phyloP scores from a whole-genome alignment of 257 asterid species.

The Solanum okadae region DNA sequence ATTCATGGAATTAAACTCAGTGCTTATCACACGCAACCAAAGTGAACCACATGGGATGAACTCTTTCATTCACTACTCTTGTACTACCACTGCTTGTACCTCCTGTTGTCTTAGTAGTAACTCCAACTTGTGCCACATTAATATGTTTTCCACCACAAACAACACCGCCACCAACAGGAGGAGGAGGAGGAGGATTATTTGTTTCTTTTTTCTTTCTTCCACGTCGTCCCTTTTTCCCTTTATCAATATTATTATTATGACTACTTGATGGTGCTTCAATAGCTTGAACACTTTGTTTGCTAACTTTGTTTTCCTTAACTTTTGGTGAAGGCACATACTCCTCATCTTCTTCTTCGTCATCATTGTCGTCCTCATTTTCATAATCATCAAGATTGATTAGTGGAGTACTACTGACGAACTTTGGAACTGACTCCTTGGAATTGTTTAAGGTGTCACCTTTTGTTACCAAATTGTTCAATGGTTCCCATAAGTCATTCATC shows the following conservation, averaged over 20 bases:
- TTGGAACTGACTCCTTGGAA: neutral
- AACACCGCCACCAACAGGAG: neutral
- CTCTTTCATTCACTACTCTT: neutral
- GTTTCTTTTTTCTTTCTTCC: neutral
- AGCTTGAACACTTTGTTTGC: neutral
- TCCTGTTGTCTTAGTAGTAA: neutral
- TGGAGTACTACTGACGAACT: neutral
- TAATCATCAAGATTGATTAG: neutral
- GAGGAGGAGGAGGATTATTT: neutral
- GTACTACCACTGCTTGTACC: neutral
- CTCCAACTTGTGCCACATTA: neutral
- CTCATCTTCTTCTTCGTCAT: neutral
- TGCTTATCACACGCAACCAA: slow-evolving; percentile 13
- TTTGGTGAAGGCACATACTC: neutral
- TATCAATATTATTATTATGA: neutral
- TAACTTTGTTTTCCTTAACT: neutral
- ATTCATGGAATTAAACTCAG: slow-evolving; percentile 1
- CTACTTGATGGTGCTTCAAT: neutral
- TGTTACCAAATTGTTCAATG: neutral
- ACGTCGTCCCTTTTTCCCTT: neutral
- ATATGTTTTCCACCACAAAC: neutral
- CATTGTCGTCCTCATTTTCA: neutral
- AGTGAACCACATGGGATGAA: slow-evolving; percentile 6
- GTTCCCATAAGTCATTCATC: neutral
- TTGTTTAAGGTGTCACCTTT: neutral